Conservation (phyloP, 2,329 filamentous ascomycete genomes). For the Arthrobotrys conoides region DNA sequence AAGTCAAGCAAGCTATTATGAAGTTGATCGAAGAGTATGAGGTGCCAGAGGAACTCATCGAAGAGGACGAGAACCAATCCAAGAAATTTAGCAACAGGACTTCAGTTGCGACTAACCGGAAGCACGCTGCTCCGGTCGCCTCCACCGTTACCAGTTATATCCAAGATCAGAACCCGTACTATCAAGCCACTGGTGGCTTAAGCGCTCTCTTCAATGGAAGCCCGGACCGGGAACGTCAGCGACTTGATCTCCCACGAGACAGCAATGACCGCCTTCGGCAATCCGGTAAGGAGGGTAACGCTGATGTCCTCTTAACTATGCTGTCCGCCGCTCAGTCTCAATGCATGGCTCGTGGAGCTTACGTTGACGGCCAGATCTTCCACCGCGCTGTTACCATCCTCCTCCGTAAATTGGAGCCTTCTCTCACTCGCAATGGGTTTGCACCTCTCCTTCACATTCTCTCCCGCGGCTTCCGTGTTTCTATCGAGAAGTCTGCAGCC, state of each 20-base stretch:
- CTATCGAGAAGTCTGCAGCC: constrained; percentile 77
- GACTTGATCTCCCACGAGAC: constrained; percentile 54
- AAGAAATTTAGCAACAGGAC: constrained; percentile 78
- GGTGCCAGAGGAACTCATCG: constrained; percentile 77
- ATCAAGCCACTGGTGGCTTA: constrained; percentile 43
- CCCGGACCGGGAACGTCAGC: constrained; percentile 56
- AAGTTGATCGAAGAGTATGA: constrained; percentile 87
- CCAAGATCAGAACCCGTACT: constrained; percentile 60
- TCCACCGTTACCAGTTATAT: constrained; percentile 61
- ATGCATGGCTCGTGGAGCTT: constrained; percentile 84
- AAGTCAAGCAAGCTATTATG: constrained; percentile 82
- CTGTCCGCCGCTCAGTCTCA: constrained; percentile 81
- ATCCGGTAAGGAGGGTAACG: constrained; percentile 54
- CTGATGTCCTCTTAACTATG: constrained; percentile 77
- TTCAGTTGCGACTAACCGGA: constrained; percentile 55
- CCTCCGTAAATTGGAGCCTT: constrained; percentile 76
- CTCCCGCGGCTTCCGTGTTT: constrained; percentile 78
- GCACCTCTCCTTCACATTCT: constrained; percentile 81
- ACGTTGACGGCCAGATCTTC: constrained; percentile 85
- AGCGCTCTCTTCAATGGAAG: constrained; percentile 58
- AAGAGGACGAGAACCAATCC: constrained; percentile 70
- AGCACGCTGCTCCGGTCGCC: constrained; percentile 55
- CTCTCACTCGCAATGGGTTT: constrained; percentile 77
- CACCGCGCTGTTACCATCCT: constrained; percentile 82
- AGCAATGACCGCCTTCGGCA: constrained; percentile 50